Percentiles rank a stretch among this genome's conserved stretches.
phyloP scores from a whole-genome alignment of 2,329 filamentous ascomycete genomes.

The Fusarium drepaniforme region DNA sequence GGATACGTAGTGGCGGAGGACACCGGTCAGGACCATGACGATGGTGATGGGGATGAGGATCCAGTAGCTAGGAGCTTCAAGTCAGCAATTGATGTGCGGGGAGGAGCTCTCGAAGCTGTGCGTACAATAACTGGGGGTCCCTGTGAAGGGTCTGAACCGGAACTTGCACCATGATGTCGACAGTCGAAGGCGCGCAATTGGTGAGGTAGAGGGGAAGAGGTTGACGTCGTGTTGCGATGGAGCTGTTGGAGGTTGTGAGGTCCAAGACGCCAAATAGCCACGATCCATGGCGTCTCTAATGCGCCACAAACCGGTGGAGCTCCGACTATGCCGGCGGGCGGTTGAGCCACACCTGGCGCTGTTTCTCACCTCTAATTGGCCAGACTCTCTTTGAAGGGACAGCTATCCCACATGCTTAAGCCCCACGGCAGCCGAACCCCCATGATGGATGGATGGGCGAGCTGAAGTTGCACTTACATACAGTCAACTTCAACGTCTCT shows the following conservation, averaged over 20 bases:
- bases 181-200: conserved; percentile 19
- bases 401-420: conserved; percentile 39
- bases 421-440: conserved; percentile 30
- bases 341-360: conserved; percentile 24
- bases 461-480: conserved; percentile 15
- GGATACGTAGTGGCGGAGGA: conserved; percentile 95
- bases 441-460: conserved; percentile 12
- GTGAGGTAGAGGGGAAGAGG: conserved; percentile 5
- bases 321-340: background rate
- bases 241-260: conserved; percentile 31
- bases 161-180: conserved; percentile 79
- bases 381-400: conserved; percentile 32
- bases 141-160: conserved; percentile 95
- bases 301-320: conserved; percentile 34
- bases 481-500: conserved; percentile 31
- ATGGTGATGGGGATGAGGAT: conserved; percentile 97
- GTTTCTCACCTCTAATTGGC: conserved; percentile 5
- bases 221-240: conserved; percentile 28
- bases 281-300: conserved; percentile 23
- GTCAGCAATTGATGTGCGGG: conserved; percentile 29
- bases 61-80: conserved; percentile 81
- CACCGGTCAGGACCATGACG: conserved; percentile 97
- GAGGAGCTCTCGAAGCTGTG: conserved; percentile 28
- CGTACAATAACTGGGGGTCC: conserved; percentile 98
- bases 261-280: conserved; percentile 37